Evolutionary conservation across 768 basidiomycete genomes (phyloP), one percentile per base, ranked within the genome.

Genomic region (Termitomyces eurrhizus): DNA sequence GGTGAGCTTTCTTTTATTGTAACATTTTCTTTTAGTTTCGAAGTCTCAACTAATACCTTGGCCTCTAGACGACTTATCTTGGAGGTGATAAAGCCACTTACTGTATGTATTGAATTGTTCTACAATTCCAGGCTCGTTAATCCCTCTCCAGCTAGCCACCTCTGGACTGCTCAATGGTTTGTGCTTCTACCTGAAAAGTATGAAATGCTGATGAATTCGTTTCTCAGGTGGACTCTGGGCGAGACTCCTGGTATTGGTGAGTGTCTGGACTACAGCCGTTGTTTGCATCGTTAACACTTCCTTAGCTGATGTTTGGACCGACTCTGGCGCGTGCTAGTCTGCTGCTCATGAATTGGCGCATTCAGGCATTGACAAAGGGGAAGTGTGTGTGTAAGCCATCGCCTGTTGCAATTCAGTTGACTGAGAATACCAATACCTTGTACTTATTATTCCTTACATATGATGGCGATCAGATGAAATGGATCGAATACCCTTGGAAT

Each of bases 111-210:
- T 21, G 3, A 24, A 18, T 11, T 41, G 32, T 11, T 13, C 36
- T 13, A n/a, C 2, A 14, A 24, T 26, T 46, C n/a, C 14, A 9
- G 35, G 16, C 5, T 42, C 33, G 18, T 12, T 42, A 56, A 35
- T 54, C 65, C 44, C 35, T 52, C 51, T 56, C 41, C 52, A 83
- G 81, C 69, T 56, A 78, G 79, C 4, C 76, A 84, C 61, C 73
- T 86, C 37, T 87, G 84, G 84, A 82, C 79, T 18, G 83, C 82
- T 18, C 74, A 80, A 68, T 87, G 85, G 84, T 73, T 58, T 49
- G 63, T 18, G 14, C 32, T 24, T 33, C 35, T 52, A 45, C 2
- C 41, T 32, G 55, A 16, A 33, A 1, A 32, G 18, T 41, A 18
- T 32, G 13, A 42, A 42, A 32, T 50, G 14, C 56, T 60, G 16